Evolutionary conservation across 768 basidiomycete species (phyloP), one percentile per base, ranked within the genome.

Genomic region (Hericium coralloides): DNA sequence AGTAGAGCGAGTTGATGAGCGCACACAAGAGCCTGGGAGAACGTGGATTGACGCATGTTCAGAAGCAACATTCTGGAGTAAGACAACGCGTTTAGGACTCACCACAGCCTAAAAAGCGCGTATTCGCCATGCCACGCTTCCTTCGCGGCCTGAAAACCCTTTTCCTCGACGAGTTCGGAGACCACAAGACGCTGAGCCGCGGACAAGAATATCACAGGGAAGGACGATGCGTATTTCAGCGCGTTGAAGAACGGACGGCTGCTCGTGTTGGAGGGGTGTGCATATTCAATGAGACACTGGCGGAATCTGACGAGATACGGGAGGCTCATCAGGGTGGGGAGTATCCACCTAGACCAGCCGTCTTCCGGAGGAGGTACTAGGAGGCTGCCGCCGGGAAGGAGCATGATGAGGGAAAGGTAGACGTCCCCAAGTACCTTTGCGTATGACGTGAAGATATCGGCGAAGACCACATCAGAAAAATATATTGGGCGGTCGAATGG

Each of bases 341-440:
- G 72, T 51, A 94, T 74, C 87, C 88, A 94, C 49, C 84, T 77
- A 55, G 79, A 69, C 74, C 81, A 80, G 6, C 84, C 85, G 37
- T 80, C 78, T 58, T 81, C 79, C 10, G 74, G 68, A 8, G 92
- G 85, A 47, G 83, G 77, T 17, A 74, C 69, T 18, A 90, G 72
- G 43, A 95, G 75, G 61, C 86, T 89, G 49, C 89, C 87, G 38
- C 90, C 87, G 12, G 87, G 85, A 60, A 90, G 78, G n/a, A 98
- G 76, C 85, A 95, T 94, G 67, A 80, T 84, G 17, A 86, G 63
- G 4, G 91, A 92, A 47, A 98, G 74, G 92, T 92, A 98, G 43
- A 94, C 73, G 66, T 98, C 97, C 12, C 95, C 95, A 18, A 98
- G 74, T 41, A 99, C 93, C 74, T 97, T 98, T 38, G 97, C 95